These are phyloP conservation scores for Populus nigra DNA, from an alignment of 345 rosid genomes.

Conservation along the genomic window DNA sequence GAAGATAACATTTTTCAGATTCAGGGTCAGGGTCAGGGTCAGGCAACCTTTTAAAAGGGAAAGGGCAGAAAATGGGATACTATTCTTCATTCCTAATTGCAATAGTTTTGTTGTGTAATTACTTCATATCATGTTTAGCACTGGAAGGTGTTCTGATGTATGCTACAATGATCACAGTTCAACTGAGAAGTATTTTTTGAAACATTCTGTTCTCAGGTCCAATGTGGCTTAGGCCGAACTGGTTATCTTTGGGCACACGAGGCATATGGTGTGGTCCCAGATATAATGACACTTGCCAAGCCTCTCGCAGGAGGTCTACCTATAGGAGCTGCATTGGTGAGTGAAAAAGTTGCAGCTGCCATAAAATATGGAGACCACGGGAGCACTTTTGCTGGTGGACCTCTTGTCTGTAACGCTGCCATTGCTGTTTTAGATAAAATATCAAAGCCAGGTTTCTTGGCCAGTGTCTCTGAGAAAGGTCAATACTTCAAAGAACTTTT, in stretches of 20 bases:
- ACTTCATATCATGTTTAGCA: too few relatives aligned
- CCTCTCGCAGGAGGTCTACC: constrained; percentile 98
- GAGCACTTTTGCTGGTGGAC: constrained; percentile 86
- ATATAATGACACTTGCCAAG: constrained; percentile 92
- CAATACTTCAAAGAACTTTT: constrained; percentile 53
- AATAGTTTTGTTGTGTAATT: too few relatives aligned
- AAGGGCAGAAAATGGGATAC: not conserved
- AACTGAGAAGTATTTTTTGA: not conserved
- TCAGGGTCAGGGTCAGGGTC: not conserved
- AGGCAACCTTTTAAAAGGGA: not conserved
- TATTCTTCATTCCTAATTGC: not conserved
- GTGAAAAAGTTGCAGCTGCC: constrained; percentile 72
- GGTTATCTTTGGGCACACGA: constrained; percentile 86
- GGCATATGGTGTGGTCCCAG: constrained; percentile 60
- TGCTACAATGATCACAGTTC: not conserved
- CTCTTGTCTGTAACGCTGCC: constrained; percentile 72
- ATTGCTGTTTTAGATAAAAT: constrained; percentile 67
- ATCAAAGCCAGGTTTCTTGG: constrained; percentile 65
- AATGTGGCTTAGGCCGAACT: constrained; percentile 81
- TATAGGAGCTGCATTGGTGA: constrained; percentile 72
- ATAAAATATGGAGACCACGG: constrained; percentile 78
- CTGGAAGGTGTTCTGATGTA: not conserved
- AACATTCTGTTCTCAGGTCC: constrained; percentile 47
- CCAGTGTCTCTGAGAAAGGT: constrained; percentile 65
- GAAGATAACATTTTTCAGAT: not conserved